These are phyloP conservation scores for Aspergillus spinulosporus DNA, from an alignment of 2,329 filamentous ascomycete species.

Conservation along the genomic window DNA sequence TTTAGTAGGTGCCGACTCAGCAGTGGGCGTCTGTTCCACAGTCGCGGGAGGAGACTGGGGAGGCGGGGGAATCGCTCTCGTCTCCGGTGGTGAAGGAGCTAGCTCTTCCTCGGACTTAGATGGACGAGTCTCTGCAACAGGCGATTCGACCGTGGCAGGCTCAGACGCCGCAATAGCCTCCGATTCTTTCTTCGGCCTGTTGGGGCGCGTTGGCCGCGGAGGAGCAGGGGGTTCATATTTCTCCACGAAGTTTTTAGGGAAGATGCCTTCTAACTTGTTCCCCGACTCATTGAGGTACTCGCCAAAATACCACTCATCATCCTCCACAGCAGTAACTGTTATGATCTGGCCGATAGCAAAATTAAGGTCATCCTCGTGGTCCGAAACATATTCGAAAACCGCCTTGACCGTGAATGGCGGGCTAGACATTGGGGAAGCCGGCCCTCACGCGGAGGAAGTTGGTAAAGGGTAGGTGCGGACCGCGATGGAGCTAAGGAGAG, in stretches of 20 bases:
- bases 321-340: slow-evolving; percentile 88
- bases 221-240: slow-evolving; percentile 90
- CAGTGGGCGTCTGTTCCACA: slow-evolving; percentile 28
- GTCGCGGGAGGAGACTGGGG: slow-evolving; percentile 26
- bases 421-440: slow-evolving; percentile 61
- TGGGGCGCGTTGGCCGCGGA: slow-evolving; percentile 73
- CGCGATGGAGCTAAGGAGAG: slow-evolving; percentile 15
- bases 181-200: slow-evolving; percentile 66
- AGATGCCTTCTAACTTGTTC: slow-evolving; percentile 77
- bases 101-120: slow-evolving; percentile 36
- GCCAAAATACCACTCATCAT: slow-evolving; percentile 89
- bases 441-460: slow-evolving; percentile 25
- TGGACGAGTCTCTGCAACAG: slow-evolving; percentile 31
- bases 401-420: slow-evolving; percentile 91
- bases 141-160: slow-evolving; percentile 35
- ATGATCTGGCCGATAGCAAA: slow-evolving; percentile 87
- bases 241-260: slow-evolving; percentile 96
- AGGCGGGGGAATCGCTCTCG: slow-evolving; percentile 28
- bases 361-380: slow-evolving; percentile 90
- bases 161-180: slow-evolving; percentile 38
- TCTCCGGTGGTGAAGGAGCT: slow-evolving; percentile 14
- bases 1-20: slow-evolving; percentile 30
- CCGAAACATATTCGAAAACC: slow-evolving; percentile 88
- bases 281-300: slow-evolving; percentile 79
- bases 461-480: slow-evolving; percentile 10